Base-by-base conservation (phyloP, 2,329 filamentous ascomycete species). In the Monosporascus sp. region DNA sequence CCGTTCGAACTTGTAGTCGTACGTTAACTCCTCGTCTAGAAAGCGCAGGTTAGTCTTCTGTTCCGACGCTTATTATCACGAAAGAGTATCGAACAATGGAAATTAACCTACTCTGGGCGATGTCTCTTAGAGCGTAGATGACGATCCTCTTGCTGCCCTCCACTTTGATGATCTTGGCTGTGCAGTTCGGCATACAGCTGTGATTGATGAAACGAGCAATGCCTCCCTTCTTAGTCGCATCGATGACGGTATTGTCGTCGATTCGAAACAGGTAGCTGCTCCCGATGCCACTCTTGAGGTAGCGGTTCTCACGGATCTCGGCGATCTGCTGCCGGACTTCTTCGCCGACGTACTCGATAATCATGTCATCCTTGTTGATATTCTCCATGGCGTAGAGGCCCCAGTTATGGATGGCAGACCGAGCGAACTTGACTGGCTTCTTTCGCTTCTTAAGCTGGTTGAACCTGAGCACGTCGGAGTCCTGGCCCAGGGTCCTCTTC, bases 1-100 rank as follows among this genome's bases (percentile, higher is more conserved):
- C 64, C 94, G 89, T 76, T 99, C 94, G 71, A 99, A 99, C 73
- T 99, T 99, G 82, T 99, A 99, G 77, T 99, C 94, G 76, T 99
- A 99, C 2, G 94, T 99, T 70, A 99, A 85, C 78, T 99, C 94
- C 74, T 99, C 94, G 70, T 97, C 94, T 99, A 67, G 56, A 50
- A 49, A 67, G 5, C 9, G 11, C 9, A 46, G 8, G 42, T 46
- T 18, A 46, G 17, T 41, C 38, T n/a, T 20, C 4, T 18, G 38
- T 41, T 11, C 17, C 38, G 42, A 15, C 24, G 9, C 11, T 15
- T 46, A 25, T 27, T 18, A 14, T 36, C 53, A 64, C 62, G 66
- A 63, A 45, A 47, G 9, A 46, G 36, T 47, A 14, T 3, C 50
- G 2, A 18, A 22, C 31, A 20, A 34, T 34, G 20, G n/a, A 50